Conservation (phyloP, 345 rosid genomes). For the Camelina hispida region DNA sequence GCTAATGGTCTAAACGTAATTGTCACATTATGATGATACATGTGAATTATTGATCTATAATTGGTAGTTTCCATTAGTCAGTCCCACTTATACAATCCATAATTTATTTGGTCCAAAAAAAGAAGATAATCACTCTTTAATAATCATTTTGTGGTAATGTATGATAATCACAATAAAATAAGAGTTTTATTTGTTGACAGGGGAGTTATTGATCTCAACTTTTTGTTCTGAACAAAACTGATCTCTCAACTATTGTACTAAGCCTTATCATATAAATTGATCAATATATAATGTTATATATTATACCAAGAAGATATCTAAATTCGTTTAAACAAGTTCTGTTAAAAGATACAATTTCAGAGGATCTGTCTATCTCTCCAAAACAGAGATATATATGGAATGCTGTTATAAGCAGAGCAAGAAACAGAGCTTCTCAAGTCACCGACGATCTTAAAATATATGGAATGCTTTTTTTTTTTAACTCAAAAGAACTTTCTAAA, state of each 20-base stretch:
- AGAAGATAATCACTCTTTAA: no score
- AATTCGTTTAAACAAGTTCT: neutral
- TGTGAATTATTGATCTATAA: neutral
- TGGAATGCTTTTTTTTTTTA: neutral
- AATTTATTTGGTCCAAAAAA: neutral
- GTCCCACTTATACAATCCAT: neutral
- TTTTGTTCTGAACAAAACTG: no score
- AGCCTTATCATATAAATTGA: neutral
- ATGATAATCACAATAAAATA: no score
- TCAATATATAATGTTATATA: neutral
- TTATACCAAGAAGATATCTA: neutral
- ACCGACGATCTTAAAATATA: neutral
- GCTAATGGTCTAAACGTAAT: slow-evolving; percentile 20
- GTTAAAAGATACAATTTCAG: neutral
- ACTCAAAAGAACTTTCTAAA: neutral
- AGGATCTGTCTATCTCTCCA: neutral
- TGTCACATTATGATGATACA: neutral
- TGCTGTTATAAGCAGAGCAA: slow-evolving; percentile 8
- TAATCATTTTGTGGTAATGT: neutral
- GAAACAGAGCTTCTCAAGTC: neutral
- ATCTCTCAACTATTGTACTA: neutral
- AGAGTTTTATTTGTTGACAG: no score
- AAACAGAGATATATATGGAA: no score
- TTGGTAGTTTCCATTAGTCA: neutral
- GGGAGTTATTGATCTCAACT: no score